Base-by-base conservation (phyloP, 164 flowering plant species). In the Tinospora cordifolia region DNA sequence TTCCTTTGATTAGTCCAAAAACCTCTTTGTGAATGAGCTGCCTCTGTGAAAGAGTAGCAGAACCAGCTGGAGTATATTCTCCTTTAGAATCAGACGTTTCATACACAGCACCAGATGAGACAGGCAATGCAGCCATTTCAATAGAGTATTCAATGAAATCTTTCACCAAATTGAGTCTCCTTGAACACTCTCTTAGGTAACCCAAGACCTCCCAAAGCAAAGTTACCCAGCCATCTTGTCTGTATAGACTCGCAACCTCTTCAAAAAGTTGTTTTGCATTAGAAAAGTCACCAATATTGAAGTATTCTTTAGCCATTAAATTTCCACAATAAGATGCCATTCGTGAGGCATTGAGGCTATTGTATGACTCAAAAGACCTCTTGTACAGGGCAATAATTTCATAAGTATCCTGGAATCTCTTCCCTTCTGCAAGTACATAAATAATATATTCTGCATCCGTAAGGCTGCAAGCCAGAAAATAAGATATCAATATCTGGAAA, bases 41-140 rank as follows among this genome's bases (percentile, higher is more conserved):
- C 78, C 90, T 87, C 73, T 80, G 87, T 21, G 73, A 49, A 24
- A 83, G 75, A 85, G 75, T 82, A 58, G 96, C 81, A 69, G 88
- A 87, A 76, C 95, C 97, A 47, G 87, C 89, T 26, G 95, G 97
- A 44, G 88, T 87, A 82, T 83, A 83, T 62, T 85, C 87, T 60
- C 72, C 72, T 76, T 80, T 84, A 17, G 30, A 57, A 65, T 78
- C 65, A n/a, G 62, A 73, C 60, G 78, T 68, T 47, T 66, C 76
- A 11, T 49, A 54, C 49, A 38, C 74, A 66, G 40, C 66, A 68
- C 54, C 77, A 75, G 83, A 81, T 69, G 81, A 71, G 60, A 87
- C 79, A 3, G 99, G 99, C 80, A 95, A 54, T 8, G 99, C 89
- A 82, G 99, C 96, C 97, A 95, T 90, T 83, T 95, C 96, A 78